Base-by-base conservation (phyloP, 805 yeast species). In the Schwanniomyces pseudopolymorphus region DNA sequence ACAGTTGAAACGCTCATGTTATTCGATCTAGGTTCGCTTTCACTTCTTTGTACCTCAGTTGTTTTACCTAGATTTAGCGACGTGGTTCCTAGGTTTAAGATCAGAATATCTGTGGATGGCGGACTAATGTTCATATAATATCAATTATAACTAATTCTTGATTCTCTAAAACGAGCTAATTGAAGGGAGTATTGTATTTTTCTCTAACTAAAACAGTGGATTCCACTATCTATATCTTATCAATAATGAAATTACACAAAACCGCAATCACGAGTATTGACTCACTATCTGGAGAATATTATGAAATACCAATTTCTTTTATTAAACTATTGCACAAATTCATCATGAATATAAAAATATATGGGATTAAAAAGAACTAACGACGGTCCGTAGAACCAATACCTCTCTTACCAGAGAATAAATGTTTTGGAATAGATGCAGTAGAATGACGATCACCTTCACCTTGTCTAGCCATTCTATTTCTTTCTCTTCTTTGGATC, bases 391-490 rank as follows among this genome's bases (percentile, higher is more conserved):
- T 84, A 69, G 85, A 86, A 69, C 97, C 97, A 61, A 82, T 83
- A 77, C 97, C 96, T 74, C 99, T 84, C 80, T 94, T 94, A 74
- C 99, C 99, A 60, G 89, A 74, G 77, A 86, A 87, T 79, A 94
- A 78, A 74, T 94, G 99, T 77, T 91, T 92, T 53, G 97, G 96
- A 74, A 88, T 70, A 51, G 88, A 75, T 43, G 87, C 94, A 45
- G 90, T 80, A 47, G 82, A 76, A 67, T 89, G 96, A 71, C 98
- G 85, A 73, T 94, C 99, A 63, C 88, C 87, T 75, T 94, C 99
- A 75, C 98, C 97, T 55, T 83, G 87, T 71, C 96, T 84, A 37
- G 97, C 97, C 62, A 77, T 70, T 76, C 91, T 85, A 73, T 91
- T 89, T 75, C 98, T 84, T 64, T 87, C 95, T 73, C 96, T 84